Base-by-base conservation (phyloP, 1,284 basidiomycete species). In the Athelia psychrophila region DNA sequence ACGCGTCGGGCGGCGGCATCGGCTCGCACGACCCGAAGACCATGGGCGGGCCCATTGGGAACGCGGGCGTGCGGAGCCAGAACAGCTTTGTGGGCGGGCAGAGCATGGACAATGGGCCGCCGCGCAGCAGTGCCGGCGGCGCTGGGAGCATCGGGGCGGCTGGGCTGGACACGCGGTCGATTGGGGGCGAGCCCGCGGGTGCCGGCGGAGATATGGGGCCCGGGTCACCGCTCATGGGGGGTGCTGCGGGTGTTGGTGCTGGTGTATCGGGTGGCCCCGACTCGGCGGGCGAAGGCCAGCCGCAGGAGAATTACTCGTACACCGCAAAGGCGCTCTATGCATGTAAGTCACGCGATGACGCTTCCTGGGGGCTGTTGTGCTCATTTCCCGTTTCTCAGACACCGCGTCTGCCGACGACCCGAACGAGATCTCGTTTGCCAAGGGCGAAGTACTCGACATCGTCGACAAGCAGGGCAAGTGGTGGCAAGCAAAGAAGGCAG, bases 381-480 rank as follows among this genome's bases (percentile, higher is more conserved):
- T 44, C 6, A 30, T 30, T 13, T n/a, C 50, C 42, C 51, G 50
- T 55, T 70, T 57, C 50, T 53, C 70, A 88, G 95, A 99, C 75
- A 84, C 83, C 53, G 96, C 95, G 27, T 93, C 89, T 9, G 78
- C 91, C 18, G 95, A 98, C 57, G 96, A 99, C 70, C 93, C 95
- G 9, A 97, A 93, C 64, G 97, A 99, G 73, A 91, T 99, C 48
- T 92, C 91, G 44, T 98, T 99, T 70, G 67, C 76, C 52, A 98
- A 98, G 69, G 94, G 94, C 49, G 96, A 99, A 66, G 79, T 95
- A 40, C 81, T 99, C 58, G 95, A 98, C 54, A 92, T 99, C 56
- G 72, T 96, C 49, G 97, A 99, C 73, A 95, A 93, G 68, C 83
- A 87, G 60, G 93, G 93, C 50, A 95, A 95, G 69, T 95, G 93